These are phyloP conservation scores for Zea mays DNA, from an alignment of 176 grass and related monocot genomes.

Conservation along the genomic window Zm-B73-REFERENCE-NAM-5.0 NC_050096.1:7651001-7651500, in stretches of 20 bases:
- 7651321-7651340: slow-evolving; percentile 22
- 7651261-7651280: slow-evolving; percentile 33
- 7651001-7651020: slow-evolving; percentile 14
- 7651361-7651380: slow-evolving; percentile 95
- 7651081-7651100: not conserved
- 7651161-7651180: not conserved
- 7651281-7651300: slow-evolving; percentile 15
- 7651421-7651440: slow-evolving; percentile 91
- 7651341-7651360: slow-evolving; percentile 10
- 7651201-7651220: slow-evolving; percentile 92
- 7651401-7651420: slow-evolving; percentile 90
- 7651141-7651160: not conserved
- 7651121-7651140: not conserved
- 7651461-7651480: slow-evolving; percentile 92
- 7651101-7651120: not conserved
- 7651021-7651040: not conserved
- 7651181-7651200: slow-evolving; percentile 52
- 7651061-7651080: slow-evolving; percentile 7
- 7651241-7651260: slow-evolving; percentile 96
- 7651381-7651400: slow-evolving; percentile 74
- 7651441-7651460: slow-evolving; percentile 90
- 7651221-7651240: slow-evolving; percentile 93
- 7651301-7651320: slow-evolving; percentile 24
- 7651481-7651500: slow-evolving; percentile 78
- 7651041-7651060: not conserved